These are phyloP conservation scores for Malassezia sympodialis DNA, from an alignment of 1,284 basidiomycete species.

Conservation along the genomic window DNA sequence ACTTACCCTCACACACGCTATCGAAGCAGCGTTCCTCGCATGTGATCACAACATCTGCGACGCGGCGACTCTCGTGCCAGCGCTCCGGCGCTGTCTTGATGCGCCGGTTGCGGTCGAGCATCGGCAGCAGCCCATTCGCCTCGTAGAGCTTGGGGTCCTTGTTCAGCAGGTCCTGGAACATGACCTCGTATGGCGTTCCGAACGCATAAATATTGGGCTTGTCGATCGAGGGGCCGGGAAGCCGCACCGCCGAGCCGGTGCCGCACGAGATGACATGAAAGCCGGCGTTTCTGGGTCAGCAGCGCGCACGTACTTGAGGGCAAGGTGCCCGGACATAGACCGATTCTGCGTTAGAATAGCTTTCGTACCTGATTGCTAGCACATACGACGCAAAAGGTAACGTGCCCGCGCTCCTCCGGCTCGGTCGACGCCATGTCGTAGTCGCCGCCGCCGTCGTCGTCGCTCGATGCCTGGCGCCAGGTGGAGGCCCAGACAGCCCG, in stretches of 20 bases:
- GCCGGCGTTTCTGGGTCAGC: constrained; percentile 58
- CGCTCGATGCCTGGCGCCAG: not conserved
- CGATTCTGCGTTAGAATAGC: constrained; percentile 63
- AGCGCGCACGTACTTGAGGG: constrained; percentile 54
- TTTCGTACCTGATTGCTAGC: constrained; percentile 62
- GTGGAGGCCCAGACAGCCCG: not conserved
- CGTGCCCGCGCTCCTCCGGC: not conserved
- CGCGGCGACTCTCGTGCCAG: constrained; percentile 81
- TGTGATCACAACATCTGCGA: constrained; percentile 92
- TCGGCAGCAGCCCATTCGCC: constrained; percentile 90
- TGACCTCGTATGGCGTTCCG: constrained; percentile 94
- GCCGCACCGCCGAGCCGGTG: constrained; percentile 88
- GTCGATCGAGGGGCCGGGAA: constrained; percentile 91
- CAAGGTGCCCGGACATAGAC: constrained; percentile 95
- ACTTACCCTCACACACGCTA: constrained; percentile 87
- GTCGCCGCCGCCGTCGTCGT: not conserved
- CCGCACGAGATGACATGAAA: constrained; percentile 86
- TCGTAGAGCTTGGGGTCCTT: constrained; percentile 76
- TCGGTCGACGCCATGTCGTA: not conserved
- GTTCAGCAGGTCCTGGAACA: constrained; percentile 78
- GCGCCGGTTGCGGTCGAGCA: constrained; percentile 90
- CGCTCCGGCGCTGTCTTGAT: constrained; percentile 88
- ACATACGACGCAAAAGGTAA: constrained; percentile 88
- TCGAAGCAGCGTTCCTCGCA: constrained; percentile 99
- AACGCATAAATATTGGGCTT: constrained; percentile 95